Conservation (phyloP, 352 stramenopile genomes). For the Pythium aphanidermatum region DNA sequence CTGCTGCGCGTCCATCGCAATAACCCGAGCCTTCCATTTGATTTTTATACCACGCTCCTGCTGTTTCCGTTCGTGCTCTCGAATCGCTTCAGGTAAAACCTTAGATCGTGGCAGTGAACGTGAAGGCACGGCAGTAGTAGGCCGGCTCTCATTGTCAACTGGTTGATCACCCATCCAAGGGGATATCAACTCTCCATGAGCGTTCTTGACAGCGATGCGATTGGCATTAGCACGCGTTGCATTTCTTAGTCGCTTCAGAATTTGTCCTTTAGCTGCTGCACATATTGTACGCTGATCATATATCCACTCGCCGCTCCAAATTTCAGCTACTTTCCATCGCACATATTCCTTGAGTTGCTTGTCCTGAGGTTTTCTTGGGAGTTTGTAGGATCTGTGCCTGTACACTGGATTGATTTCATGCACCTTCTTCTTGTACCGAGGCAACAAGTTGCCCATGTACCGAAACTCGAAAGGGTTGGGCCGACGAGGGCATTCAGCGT, state of each 20-base stretch:
- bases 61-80: constrained; percentile 11
- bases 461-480: constrained; percentile 47
- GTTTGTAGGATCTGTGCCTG: constrained; percentile 33
- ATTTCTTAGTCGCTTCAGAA: constrained; percentile 37
- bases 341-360: constrained; percentile 24
- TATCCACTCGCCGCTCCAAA: constrained; percentile 62
- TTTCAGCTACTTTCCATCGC: constrained; percentile 42
- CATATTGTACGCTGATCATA: constrained; percentile 35
- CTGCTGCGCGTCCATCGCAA: constrained; percentile 55
- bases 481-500: constrained; percentile 23
- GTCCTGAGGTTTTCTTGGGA: constrained; percentile 7
- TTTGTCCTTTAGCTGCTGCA: constrained; percentile 24
- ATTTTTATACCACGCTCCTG: constrained; percentile 22
- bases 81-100: constrained; percentile 1
- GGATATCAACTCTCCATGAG: constrained; percentile 42
- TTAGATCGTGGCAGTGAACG: neutral
- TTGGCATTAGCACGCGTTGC: constrained; percentile 19
- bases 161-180: constrained; percentile 9
- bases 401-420: constrained; percentile 51
- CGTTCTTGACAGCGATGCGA: constrained; percentile 37
- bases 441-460: constrained; percentile 52
- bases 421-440: constrained; percentile 57
- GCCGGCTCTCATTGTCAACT: neutral
- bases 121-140: neutral
- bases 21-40: constrained; percentile 41